Evolutionary conservation across 192 early-diverging fungal species (phyloP).

Genomic region (Neocallimastix lanati): DNA sequence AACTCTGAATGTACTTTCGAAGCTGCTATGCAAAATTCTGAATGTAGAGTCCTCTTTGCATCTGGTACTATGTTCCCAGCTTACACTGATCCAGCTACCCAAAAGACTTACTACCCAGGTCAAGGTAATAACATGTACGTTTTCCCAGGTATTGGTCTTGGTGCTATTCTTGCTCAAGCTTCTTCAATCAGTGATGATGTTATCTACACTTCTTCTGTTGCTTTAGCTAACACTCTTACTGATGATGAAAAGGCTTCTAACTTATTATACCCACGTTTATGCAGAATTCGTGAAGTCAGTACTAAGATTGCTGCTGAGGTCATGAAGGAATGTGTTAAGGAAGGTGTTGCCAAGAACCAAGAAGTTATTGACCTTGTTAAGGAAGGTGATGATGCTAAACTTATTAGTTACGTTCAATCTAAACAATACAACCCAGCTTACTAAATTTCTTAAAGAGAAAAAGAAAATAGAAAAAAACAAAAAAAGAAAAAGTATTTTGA

Average conservation of each 20-base stretch:
- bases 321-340: conserved; percentile 20
- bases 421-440: not conserved
- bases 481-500: too few species aligned
- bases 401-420: not conserved
- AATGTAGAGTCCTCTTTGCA: conserved; percentile 82
- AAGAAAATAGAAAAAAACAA: too few species aligned
- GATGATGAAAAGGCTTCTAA: conserved; percentile 44
- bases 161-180: conserved; percentile 56
- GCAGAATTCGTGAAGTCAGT: conserved; percentile 69
- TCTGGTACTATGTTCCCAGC: conserved; percentile 85
- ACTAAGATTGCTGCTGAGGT: conserved; percentile 67
- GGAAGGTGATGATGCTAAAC: not conserved
- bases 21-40: conserved; percentile 66
- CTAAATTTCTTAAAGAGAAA: too few species aligned
- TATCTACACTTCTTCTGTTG: conserved; percentile 61
- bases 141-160: conserved; percentile 77
- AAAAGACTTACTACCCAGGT: conserved; percentile 16
- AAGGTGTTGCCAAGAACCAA: conserved; percentile 4
- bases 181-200: conserved; percentile 52
- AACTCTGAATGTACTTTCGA: conserved; percentile 93
- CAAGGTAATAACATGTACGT: conserved; percentile 6
- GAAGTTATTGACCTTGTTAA: not conserved
- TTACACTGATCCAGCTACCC: conserved; percentile 43
- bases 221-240: conserved; percentile 57
- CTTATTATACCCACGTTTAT: conserved; percentile 67